Conservation (phyloP, 352 stramenopile genomes). For the Pelagophyceae sp. region DNA sequence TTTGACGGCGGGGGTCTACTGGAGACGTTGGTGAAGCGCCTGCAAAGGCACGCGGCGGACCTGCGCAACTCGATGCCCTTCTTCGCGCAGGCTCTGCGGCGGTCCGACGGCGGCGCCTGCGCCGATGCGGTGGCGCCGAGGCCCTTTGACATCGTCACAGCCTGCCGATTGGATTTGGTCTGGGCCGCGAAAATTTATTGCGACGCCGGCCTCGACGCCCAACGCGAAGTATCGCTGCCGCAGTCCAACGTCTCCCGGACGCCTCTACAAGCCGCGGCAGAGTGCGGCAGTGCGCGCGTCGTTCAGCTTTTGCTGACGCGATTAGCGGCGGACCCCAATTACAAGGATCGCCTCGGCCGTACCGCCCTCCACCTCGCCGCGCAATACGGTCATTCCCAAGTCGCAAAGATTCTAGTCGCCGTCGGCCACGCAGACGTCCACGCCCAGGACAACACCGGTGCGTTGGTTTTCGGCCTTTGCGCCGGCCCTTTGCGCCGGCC, state of each 20-base stretch:
- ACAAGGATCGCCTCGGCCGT: conserved; percentile 28
- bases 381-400: conserved; percentile 18
- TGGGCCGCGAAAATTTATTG: conserved; percentile 36
- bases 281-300: conserved; percentile 10
- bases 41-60: conserved; percentile 22
- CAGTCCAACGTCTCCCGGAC: conserved; percentile 2
- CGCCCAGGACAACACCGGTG: conserved; percentile 22
- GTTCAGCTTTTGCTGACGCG: conserved; percentile 8
- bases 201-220: conserved; percentile 26
- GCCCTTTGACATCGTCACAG: conserved; percentile 30
- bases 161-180: conserved; percentile 25
- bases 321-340: conserved; percentile 26
- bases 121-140: conserved; percentile 26
- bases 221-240: conserved; percentile 2
- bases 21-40: conserved; percentile 26
- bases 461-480: too few species aligned
- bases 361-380: conserved; percentile 36
- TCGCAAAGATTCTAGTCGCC: conserved; percentile 12
- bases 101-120: conserved; percentile 24
- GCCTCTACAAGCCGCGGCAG: conserved; percentile 17
- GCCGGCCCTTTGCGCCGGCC: too few species aligned
- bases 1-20: conserved; percentile 30
- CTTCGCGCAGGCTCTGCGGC: conserved; percentile 26
- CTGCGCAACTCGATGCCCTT: conserved; percentile 17
- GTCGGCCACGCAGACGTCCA: conserved; percentile 21